phyloP scores from a whole-genome alignment of 257 asterid species.

The Euphrasia confusa region DNA sequence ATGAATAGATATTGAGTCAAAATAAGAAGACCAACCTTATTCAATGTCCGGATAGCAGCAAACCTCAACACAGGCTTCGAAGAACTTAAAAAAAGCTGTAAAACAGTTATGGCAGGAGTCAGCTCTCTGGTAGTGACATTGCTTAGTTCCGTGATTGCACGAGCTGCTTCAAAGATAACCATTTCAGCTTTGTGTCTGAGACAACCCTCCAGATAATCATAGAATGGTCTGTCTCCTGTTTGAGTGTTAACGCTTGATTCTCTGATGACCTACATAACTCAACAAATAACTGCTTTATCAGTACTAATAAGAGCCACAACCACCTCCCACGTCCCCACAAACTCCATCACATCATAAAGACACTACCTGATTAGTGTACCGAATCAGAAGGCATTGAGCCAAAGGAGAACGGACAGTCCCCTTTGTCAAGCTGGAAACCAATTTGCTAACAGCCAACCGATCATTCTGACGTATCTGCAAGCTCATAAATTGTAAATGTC shows the following conservation, averaged over 20 bases:
- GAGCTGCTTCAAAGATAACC: conserved; percentile 96
- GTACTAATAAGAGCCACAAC: conserved; percentile 12
- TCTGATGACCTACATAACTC: conserved; percentile 63
- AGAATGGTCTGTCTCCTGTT: conserved; percentile 85
- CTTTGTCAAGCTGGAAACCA: conserved; percentile 88
- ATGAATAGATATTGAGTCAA: not conserved
- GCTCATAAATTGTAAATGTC: conserved; percentile 1
- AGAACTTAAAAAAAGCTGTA: conserved; percentile 88
- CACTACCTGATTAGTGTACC: conserved; percentile 81
- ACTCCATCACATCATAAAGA: conserved; percentile 18
- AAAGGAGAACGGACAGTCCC: conserved; percentile 89
- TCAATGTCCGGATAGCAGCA: conserved; percentile 95
- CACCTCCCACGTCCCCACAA: not conserved
- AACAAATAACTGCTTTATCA: conserved; percentile 21
- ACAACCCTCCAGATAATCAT: conserved; percentile 90
- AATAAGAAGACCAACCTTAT: conserved; percentile 52
- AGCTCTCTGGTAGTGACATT: conserved; percentile 78
- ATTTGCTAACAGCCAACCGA: conserved; percentile 90
- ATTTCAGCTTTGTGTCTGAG: conserved; percentile 95
- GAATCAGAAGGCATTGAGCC: conserved; percentile 94
- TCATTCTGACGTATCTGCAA: conserved; percentile 92
- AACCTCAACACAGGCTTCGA: conserved; percentile 90
- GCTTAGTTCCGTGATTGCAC: conserved; percentile 87
- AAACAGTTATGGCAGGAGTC: conserved; percentile 88
- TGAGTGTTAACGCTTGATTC: conserved; percentile 66